phyloP scores from a whole-genome alignment of 129 eudicot species.

The Flaveria bidentis region DNA sequence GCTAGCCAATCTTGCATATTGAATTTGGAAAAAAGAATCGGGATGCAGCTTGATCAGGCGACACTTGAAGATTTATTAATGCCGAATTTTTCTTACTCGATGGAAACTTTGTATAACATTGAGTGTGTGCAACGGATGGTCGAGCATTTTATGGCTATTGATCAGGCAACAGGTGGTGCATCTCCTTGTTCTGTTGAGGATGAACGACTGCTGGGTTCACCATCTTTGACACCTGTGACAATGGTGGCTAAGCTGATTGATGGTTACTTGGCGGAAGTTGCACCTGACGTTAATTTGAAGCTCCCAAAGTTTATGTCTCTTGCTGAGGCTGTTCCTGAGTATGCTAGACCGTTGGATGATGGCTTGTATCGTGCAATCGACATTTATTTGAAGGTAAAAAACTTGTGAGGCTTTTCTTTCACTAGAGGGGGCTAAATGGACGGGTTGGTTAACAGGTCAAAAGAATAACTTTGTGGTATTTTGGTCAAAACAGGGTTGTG shows the following conservation, averaged over 20 bases:
- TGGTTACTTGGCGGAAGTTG: conserved; percentile 93
- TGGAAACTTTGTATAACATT: conserved; percentile 91
- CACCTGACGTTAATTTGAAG: conserved; percentile 86
- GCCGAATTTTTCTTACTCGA: conserved; percentile 83
- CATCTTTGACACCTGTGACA: conserved; percentile 85
- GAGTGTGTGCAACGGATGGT: conserved; percentile 88
- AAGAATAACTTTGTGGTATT: background rate
- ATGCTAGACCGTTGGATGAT: conserved; percentile 95
- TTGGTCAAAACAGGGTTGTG: background rate
- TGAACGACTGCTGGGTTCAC: conserved; percentile 80
- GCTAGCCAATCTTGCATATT: conserved; percentile 58
- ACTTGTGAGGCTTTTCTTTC: background rate
- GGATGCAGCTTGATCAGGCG: conserved; percentile 93
- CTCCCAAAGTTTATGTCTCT: conserved; percentile 90
- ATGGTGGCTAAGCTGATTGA: conserved; percentile 93
- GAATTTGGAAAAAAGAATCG: conserved; percentile 78
- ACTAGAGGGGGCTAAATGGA: background rate
- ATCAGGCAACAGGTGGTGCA: conserved; percentile 76
- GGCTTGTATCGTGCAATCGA: conserved; percentile 98
- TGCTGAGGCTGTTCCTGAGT: conserved; percentile 91
- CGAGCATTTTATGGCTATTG: conserved; percentile 79
- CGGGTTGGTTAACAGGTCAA: background rate
- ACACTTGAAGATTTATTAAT: conserved; percentile 85
- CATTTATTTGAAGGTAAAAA: conserved; percentile 81
- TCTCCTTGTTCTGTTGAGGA: conserved; percentile 81